Percentiles rank a stretch among this genome's conserved stretches.
These are phyloP conservation scores for Saccharum officinarum DNA, from an alignment of 176 grass and related monocot species.

Conservation along the genomic window DNA sequence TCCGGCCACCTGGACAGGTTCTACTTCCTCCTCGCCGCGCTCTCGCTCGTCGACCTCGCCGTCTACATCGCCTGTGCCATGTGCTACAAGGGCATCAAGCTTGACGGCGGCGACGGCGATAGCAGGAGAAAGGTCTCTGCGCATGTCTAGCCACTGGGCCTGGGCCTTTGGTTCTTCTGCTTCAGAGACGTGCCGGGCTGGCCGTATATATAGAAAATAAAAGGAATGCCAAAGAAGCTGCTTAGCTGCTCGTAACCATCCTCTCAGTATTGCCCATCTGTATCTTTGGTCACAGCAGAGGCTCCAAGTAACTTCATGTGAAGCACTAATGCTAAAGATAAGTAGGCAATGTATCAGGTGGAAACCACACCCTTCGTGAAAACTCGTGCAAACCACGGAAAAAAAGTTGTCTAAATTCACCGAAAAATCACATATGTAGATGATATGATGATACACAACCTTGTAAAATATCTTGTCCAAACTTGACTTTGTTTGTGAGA, in stretches of 20 bases:
- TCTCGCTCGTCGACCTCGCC: conserved; percentile 60
- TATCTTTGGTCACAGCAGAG: background rate
- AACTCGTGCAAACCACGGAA: too few species aligned
- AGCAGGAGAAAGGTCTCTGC: background rate
- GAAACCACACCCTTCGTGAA: too few species aligned
- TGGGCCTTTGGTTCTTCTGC: background rate
- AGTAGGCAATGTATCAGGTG: background rate
- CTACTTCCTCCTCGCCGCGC: conserved; percentile 78
- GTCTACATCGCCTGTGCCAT: conserved; percentile 60
- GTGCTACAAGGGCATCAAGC: conserved; percentile 81
- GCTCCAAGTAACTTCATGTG: background rate
- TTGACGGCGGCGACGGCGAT: conserved; percentile 38
- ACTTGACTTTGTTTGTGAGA: too few species aligned
- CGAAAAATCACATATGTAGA: too few species aligned
- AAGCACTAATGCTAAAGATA: background rate
- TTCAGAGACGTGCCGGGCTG: background rate
- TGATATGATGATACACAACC: too few species aligned
- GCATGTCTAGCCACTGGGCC: conserved; percentile 36
- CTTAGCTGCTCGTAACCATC: background rate
- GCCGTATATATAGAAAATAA: background rate
- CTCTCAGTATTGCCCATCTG: background rate
- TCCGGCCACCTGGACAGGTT: conserved; percentile 81
- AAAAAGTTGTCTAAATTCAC: too few species aligned
- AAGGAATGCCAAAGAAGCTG: background rate
- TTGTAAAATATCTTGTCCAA: too few species aligned